A percentile compares a stretch with the other conserved stretches of the same genome.
Evolutionary conservation across 805 yeast genomes (phyloP).

Genomic region (Spathaspora passalidarum): DNA sequence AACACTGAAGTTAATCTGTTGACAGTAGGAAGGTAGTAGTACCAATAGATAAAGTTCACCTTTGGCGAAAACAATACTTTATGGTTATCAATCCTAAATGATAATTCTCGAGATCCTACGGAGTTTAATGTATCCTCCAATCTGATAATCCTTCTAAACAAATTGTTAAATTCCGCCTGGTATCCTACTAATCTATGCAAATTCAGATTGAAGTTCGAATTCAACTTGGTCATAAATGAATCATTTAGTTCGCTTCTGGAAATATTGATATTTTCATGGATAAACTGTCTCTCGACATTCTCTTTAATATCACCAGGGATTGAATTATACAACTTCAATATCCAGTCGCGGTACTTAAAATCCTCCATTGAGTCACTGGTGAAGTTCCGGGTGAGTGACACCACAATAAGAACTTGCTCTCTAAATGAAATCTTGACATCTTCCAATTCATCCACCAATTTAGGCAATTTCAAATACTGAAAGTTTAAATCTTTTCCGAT

Average conservation of each 20-base stretch:
- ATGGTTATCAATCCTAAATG: slow-evolving; percentile 18
- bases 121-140: slow-evolving; percentile 60
- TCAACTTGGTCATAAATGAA: slow-evolving; percentile 47
- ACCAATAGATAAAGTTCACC: slow-evolving; percentile 37
- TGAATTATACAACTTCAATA: slow-evolving; percentile 49
- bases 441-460: slow-evolving; percentile 54
- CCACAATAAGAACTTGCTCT: slow-evolving; percentile 60
- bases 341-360: slow-evolving; percentile 58
- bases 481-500: slow-evolving; percentile 26
- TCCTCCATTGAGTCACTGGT: slow-evolving; percentile 25
- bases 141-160: slow-evolving; percentile 46
- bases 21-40: slow-evolving; percentile 44
- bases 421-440: slow-evolving; percentile 61
- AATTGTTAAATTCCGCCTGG: slow-evolving; percentile 53
- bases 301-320: slow-evolving; percentile 40
- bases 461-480: slow-evolving; percentile 54
- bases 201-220: slow-evolving; percentile 50
- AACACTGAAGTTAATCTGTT: slow-evolving; percentile 43
- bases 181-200: slow-evolving; percentile 52
- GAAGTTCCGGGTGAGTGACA: slow-evolving; percentile 47
- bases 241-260: slow-evolving; percentile 34
- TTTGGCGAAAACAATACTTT: slow-evolving; percentile 34
- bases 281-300: slow-evolving; percentile 27
- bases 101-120: slow-evolving; percentile 13
- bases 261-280: slow-evolving; percentile 19